phyloP scores from a whole-genome alignment of 2,329 filamentous ascomycete species.

The Alternaria angustiovoidea region DNA sequence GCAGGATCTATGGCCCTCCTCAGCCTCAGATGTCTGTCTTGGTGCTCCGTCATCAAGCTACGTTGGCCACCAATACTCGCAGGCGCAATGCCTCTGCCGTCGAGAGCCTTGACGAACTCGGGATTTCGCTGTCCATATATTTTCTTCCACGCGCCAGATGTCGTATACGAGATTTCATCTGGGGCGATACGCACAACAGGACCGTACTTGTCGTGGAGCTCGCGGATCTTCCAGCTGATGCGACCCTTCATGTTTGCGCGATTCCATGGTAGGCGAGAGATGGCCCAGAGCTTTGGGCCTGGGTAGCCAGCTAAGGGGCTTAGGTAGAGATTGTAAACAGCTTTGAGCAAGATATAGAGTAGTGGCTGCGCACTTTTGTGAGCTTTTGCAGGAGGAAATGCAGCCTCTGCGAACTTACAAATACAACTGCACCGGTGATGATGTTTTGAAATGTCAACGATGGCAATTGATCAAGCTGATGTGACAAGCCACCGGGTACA shows the following conservation, averaged over 20 bases:
- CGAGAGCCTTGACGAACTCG: conserved; percentile 13
- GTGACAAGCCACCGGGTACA: background rate
- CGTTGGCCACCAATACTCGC: conserved; percentile 15
- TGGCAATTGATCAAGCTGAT: background rate
- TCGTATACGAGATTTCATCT: conserved; percentile 11
- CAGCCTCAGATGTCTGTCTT: conserved; percentile 13
- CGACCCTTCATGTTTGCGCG: conserved; percentile 6
- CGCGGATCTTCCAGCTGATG: conserved; percentile 9
- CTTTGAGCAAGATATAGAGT: background rate
- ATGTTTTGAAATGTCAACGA: background rate
- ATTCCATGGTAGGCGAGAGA: conserved; percentile 16
- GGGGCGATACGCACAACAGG: conserved; percentile 12
- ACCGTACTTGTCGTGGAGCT: conserved; percentile 12
- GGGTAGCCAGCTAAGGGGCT: conserved; percentile 16
- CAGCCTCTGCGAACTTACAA: background rate
- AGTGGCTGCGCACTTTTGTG: background rate
- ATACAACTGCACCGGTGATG: background rate
- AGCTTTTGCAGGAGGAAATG: background rate
- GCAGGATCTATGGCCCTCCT: conserved; percentile 16
- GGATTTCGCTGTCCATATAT: conserved; percentile 18
- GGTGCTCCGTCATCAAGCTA: conserved; percentile 16
- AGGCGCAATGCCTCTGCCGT: conserved; percentile 14
- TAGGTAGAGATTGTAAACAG: conserved; percentile 12
- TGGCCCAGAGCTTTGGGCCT: conserved; percentile 16
- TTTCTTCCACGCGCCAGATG: conserved; percentile 13